Evolutionary conservation across 169 alveolate genomes (phyloP).

Genomic region (Toxoplasma gondii): DNA sequence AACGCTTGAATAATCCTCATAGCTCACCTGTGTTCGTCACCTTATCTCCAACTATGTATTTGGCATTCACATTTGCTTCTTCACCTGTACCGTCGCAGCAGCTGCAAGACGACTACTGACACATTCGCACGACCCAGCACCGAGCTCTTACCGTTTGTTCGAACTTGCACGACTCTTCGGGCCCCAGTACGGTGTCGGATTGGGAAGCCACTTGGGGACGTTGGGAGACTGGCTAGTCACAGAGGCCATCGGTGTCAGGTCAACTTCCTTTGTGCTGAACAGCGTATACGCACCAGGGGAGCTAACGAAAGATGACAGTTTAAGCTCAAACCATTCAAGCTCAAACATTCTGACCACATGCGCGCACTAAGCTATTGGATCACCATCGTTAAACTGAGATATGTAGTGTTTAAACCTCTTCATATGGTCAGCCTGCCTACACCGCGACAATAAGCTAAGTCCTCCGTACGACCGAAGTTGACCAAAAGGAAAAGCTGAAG

Average conservation of each 20-base stretch:
- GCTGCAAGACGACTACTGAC: too few species aligned
- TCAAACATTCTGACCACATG: neutral
- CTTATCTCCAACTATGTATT: too few species aligned
- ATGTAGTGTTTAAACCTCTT: too few species aligned
- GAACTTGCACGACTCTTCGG: conserved; percentile 70
- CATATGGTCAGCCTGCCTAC: too few species aligned
- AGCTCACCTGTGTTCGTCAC: too few species aligned
- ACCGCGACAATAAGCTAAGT: too few species aligned
- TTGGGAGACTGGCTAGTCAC: neutral
- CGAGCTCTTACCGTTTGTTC: conserved; percentile 20
- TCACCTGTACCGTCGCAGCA: too few species aligned
- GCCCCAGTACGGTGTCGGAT: conserved; percentile 88
- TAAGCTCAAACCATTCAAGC: neutral
- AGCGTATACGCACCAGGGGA: neutral
- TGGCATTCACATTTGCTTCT: too few species aligned
- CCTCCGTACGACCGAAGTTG: too few species aligned
- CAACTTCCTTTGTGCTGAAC: conserved; percentile 52
- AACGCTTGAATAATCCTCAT: too few species aligned
- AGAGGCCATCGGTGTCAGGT: conserved; percentile 43
- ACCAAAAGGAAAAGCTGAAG: too few species aligned
- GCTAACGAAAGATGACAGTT: neutral
- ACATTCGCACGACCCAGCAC: neutral
- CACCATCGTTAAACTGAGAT: too few species aligned
- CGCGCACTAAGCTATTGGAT: neutral
- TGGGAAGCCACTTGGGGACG: conserved; percentile 81